phyloP scores from a whole-genome alignment of 2,329 filamentous ascomycete species.

The Ophiostoma tasmaniense region DNA sequence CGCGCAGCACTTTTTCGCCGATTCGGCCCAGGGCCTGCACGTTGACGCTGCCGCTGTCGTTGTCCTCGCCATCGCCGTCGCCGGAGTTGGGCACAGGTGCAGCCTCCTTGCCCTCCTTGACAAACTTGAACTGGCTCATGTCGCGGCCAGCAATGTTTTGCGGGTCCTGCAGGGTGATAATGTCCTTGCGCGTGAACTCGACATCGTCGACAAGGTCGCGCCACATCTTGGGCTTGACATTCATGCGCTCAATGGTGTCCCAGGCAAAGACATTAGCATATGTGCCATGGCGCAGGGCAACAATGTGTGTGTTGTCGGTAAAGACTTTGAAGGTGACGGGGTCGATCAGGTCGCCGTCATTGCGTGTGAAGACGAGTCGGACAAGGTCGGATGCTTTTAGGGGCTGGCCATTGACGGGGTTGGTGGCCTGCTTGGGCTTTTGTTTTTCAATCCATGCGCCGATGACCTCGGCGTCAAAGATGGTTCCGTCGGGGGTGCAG shows the following conservation, averaged over 20 bases:
- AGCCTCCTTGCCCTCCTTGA: conserved; percentile 62
- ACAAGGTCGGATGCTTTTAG: conserved; percentile 77
- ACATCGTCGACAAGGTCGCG: conserved; percentile 78
- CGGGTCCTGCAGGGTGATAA: conserved; percentile 93
- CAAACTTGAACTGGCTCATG: conserved; percentile 77
- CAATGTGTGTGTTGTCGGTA: conserved; percentile 95
- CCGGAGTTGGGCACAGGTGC: conserved; percentile 33
- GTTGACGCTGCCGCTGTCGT: conserved; percentile 64
- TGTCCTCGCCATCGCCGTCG: conserved; percentile 39
- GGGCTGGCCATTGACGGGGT: conserved; percentile 75
- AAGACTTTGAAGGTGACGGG: conserved; percentile 97
- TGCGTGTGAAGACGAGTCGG: conserved; percentile 84
- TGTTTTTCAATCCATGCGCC: conserved; percentile 90
- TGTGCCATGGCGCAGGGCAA: conserved; percentile 68
- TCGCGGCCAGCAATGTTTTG: conserved; percentile 79
- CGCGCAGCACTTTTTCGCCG: conserved; percentile 74
- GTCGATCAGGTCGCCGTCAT: conserved; percentile 86
- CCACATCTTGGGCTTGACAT: conserved; percentile 97
- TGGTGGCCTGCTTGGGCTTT: conserved; percentile 82
- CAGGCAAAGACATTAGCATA: conserved; percentile 95
- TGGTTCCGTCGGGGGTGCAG: conserved; percentile 76
- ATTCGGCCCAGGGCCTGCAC: conserved; percentile 68
- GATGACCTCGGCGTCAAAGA: conserved; percentile 94
- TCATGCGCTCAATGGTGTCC: conserved; percentile 91
- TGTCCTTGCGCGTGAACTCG: conserved; percentile 80